Percentiles rank a stretch among this genome's conserved stretches.
phyloP scores from a whole-genome alignment of 331 rosid genomes.

The Prunus yedoensis region DNA sequence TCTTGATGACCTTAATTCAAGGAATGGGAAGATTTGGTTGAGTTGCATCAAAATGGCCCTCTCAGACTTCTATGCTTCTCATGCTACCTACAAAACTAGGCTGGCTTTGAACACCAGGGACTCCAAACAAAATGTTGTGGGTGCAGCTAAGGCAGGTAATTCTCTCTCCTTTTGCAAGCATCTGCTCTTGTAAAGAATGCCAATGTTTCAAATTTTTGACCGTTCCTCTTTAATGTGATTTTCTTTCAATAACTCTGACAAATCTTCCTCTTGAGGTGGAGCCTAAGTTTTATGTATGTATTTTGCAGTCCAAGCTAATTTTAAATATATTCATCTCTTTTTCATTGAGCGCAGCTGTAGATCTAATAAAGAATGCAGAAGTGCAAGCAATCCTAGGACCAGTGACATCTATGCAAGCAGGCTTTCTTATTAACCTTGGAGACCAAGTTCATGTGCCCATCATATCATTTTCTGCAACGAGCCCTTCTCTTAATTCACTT shows the following conservation, averaged over 20 bases:
- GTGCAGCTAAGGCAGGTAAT: slow-evolving; percentile 40
- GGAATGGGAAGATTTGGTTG: slow-evolving; percentile 22
- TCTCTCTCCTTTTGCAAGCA: too few species aligned
- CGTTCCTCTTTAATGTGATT: too few species aligned
- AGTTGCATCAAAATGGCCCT: slow-evolving; percentile 35
- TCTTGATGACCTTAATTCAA: slow-evolving; percentile 21
- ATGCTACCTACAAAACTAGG: slow-evolving; percentile 26
- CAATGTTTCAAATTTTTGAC: too few species aligned
- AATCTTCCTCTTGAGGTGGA: too few species aligned
- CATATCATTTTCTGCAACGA: slow-evolving; percentile 23
- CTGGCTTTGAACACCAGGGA: slow-evolving; percentile 24
- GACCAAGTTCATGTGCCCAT: slow-evolving; percentile 23
- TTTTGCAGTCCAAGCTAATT: too few species aligned
- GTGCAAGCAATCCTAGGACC: slow-evolving; percentile 29
- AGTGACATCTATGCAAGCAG: slow-evolving; percentile 2
- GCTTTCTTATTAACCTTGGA: slow-evolving; percentile 17
- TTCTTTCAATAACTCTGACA: too few species aligned
- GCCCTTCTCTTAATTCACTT: slow-evolving; percentile 28
- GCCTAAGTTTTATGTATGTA: too few species aligned
- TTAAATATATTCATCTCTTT: too few species aligned
- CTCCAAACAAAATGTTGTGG: slow-evolving; percentile 23
- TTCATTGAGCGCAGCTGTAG: slow-evolving; percentile 9
- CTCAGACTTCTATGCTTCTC: slow-evolving; percentile 27
- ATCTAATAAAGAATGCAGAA: slow-evolving; percentile 8
- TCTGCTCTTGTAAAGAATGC: too few species aligned